Base-by-base conservation (phyloP, 371 early-diverging fungal genomes). In the Mucor velutinosus region DNA sequence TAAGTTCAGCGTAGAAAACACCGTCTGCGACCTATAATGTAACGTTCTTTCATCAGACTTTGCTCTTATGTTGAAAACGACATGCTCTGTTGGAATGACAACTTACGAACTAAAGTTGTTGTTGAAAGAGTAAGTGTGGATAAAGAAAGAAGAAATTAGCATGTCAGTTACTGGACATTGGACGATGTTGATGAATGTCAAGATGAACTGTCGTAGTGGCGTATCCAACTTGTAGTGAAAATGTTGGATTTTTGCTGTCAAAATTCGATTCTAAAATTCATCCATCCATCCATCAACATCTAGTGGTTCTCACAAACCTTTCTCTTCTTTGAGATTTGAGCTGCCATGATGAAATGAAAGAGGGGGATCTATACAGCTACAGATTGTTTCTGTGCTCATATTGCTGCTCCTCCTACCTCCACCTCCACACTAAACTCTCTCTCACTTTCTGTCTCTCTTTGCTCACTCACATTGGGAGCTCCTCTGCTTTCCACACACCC, bases 21-120 rank as follows among this genome's bases (percentile, higher is more conserved):
- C 99, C 99, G 87, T 99, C 99, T 85, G 97, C 97, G 74, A 81
- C 81, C 71, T 77, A 97, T 92, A 73, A 45, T 43, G n/a, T 43
- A 15, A 43, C 2, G 6, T 30, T n/a, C n/a, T 14, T 11, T 14
- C 39, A 11, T 39, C 30, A 30, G 39, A 11, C 10, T 4, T 39
- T 39, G 15, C 11, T 39, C n/a, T n/a, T 43, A 6, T 17, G 5
- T 43, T 43, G 43, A 43, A 17, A 17, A 17, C n/a, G 43, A 17
- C 12, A 43, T 43, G n/a, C 8, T 14, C 12, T 8, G 33, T 8
- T 17, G 21, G 47, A 49, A 49, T 15, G 4, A 5, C 32, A 37
- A 62, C 63, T 62, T 62, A 62, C 63, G 55, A 62, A 62, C 63
- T 62, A 53, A 7, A 55, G 11, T 11, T 15, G n/a, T 43, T 15